phyloP scores from a whole-genome alignment of 192 early-diverging fungal genomes.

The Pilobolus umbonatus region DNA sequence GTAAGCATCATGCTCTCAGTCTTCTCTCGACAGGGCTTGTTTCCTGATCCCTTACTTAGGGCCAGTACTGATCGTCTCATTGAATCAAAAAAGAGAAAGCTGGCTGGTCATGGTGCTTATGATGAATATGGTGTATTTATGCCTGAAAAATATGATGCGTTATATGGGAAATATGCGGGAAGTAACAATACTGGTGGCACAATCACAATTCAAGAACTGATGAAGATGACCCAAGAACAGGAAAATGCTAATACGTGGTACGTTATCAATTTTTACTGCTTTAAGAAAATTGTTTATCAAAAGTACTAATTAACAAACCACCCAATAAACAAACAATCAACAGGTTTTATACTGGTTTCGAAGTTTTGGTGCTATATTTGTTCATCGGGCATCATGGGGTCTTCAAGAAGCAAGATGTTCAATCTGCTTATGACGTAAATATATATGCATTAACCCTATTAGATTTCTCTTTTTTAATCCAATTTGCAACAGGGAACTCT shows the following conservation, averaged over 20 bases:
- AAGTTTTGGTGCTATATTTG: conserved; percentile 2
- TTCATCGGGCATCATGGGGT: conserved; percentile 13
- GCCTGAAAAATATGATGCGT: conserved; percentile 5
- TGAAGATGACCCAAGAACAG: conserved; percentile 12
- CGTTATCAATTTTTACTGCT: neutral
- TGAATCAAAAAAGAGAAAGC: neutral
- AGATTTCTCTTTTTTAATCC: neutral
- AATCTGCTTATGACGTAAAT: conserved; percentile 14
- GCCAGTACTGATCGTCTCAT: neutral
- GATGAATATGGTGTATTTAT: conserved; percentile 1
- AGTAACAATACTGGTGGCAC: conserved; percentile 6
- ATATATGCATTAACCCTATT: neutral
- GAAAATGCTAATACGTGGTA: neutral
- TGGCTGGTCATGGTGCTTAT: conserved; percentile 4
- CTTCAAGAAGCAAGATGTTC: conserved; percentile 5
- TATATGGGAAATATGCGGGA: conserved; percentile 7
- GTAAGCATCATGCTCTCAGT: conserved; percentile 6
- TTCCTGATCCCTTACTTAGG: conserved; percentile 7
- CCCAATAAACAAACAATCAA: no score
- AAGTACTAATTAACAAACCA: no score
- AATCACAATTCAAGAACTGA: conserved; percentile 2
- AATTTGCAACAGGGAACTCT: neutral
- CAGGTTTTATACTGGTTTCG: no score
- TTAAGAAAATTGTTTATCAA: no score
- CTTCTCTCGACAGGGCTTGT: conserved; percentile 7